Evolutionary conservation across 2,329 filamentous ascomycete species (phyloP).

Genomic region (Ophiostoma fasciatum): DNA sequence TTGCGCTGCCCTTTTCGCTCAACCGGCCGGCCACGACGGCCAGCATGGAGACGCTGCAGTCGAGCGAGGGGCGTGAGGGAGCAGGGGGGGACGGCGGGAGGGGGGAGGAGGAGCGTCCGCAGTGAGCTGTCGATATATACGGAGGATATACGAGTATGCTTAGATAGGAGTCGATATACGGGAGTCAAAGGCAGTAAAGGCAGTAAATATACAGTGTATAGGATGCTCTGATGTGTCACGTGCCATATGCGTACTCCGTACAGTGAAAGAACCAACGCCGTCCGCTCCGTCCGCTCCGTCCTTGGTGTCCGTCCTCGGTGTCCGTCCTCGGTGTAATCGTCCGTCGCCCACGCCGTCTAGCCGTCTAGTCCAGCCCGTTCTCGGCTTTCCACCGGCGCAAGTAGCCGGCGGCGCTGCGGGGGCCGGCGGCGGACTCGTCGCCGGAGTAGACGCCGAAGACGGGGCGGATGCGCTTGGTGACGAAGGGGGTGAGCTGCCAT

Average conservation of each 20-base stretch:
- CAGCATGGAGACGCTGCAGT: constrained; percentile 54
- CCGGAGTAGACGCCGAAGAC: constrained; percentile 24
- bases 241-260: too few species aligned
- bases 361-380: constrained; percentile 43
- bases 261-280: too few species aligned
- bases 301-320: neutral
- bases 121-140: too few species aligned
- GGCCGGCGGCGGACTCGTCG: constrained; percentile 40
- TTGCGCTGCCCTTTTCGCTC: constrained; percentile 60
- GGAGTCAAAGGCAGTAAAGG: too few species aligned
- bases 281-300: neutral
- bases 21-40: constrained; percentile 48
- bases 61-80: constrained; percentile 18
- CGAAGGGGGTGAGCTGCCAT: constrained; percentile 65
- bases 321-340: neutral
- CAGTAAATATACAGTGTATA: too few species aligned
- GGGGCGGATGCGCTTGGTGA: constrained; percentile 43
- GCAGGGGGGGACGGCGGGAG: neutral
- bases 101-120: too few species aligned
- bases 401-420: constrained; percentile 46
- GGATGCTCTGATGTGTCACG: too few species aligned
- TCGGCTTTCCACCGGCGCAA: constrained; percentile 52
- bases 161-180: too few species aligned
- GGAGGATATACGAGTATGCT: too few species aligned
- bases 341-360: too few species aligned